Percentiles rank a stretch among this genome's conserved stretches.
Conservation (phyloP, 2,329 filamentous ascomycete species). For the Colletotrichum sp. region DNA sequence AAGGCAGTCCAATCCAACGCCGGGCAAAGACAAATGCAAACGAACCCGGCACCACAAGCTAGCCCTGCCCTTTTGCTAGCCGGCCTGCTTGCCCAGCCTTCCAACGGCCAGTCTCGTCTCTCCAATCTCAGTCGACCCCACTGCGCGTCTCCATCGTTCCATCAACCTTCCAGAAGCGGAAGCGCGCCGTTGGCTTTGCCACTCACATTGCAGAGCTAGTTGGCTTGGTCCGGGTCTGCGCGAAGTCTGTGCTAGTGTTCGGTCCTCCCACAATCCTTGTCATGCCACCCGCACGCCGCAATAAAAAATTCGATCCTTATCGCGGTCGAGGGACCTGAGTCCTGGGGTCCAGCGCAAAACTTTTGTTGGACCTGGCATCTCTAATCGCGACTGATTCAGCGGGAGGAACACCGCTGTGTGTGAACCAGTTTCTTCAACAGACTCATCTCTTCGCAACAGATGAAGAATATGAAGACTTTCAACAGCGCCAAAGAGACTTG, state of each 20-base stretch:
- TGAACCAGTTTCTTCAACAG: not conserved
- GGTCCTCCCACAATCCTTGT: not conserved
- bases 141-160: slow-evolving; percentile 20
- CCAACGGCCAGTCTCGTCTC: slow-evolving; percentile 8
- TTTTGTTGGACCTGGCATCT: not conserved
- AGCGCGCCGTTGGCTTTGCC: slow-evolving; percentile 24
- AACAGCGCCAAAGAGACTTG: not conserved
- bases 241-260: not conserved
- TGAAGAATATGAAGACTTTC: not conserved
- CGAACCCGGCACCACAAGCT: not conserved
- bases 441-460: not conserved
- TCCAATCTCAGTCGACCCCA: slow-evolving; percentile 14
- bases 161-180: slow-evolving; percentile 31
- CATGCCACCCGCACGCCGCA: not conserved
- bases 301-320: slow-evolving; percentile 8
- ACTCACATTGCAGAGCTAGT: slow-evolving; percentile 7
- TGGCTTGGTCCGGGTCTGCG: slow-evolving; percentile 8
- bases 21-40: not conserved
- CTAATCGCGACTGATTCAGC: not conserved
- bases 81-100: not conserved
- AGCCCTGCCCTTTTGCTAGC: slow-evolving; percentile 5
- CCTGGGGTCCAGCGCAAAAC: not conserved
- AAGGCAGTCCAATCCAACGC: not conserved
- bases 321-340: not conserved
- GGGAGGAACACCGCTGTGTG: not conserved